Conservation (phyloP, 1,284 basidiomycete genomes). For the Peniophora sp. region DNA sequence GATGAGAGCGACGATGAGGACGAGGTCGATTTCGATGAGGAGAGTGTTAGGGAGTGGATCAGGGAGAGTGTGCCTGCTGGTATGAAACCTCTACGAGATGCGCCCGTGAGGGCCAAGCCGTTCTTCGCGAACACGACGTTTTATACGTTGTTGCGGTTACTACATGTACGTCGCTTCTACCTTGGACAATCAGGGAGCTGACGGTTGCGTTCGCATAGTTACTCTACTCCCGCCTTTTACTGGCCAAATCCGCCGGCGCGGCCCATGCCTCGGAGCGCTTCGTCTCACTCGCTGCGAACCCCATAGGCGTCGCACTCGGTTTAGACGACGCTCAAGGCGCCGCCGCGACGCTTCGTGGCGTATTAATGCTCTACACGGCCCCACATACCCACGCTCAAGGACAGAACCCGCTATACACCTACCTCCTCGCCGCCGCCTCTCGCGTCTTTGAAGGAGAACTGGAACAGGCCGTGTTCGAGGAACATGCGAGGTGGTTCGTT, state of each 20-base stretch:
- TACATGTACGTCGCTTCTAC: conserved; percentile 61
- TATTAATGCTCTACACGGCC: conserved; percentile 21
- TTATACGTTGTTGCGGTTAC: conserved; percentile 81
- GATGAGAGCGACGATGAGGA: conserved; percentile 22
- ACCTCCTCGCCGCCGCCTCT: conserved; percentile 88
- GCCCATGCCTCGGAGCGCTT: conserved; percentile 54
- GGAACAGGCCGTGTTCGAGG: conserved; percentile 87
- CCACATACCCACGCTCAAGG: conserved; percentile 32
- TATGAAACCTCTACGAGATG: conserved; percentile 18
- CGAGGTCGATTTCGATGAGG: conserved; percentile 29
- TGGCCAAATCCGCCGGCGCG: conserved; percentile 79
- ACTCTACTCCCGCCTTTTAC: conserved; percentile 81
- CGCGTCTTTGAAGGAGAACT: conserved; percentile 91
- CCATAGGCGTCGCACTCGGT: conserved; percentile 66
- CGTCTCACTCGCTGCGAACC: conserved; percentile 54
- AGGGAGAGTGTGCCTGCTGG: conserved; percentile 27
- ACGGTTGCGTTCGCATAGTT: conserved; percentile 42
- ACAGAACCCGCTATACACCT: conserved; percentile 74
- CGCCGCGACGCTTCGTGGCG: conserved; percentile 56
- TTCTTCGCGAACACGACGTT: conserved; percentile 94
- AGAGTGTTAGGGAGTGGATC: conserved; percentile 47
- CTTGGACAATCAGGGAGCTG: conserved; percentile 27
- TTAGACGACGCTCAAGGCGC: conserved; percentile 72
- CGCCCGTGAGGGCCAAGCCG: conserved; percentile 33
- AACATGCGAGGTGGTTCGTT: conserved; percentile 95